Percentiles rank a stretch among this genome's conserved stretches.
phyloP scores from a whole-genome alignment of 2,329 filamentous ascomycete species.

The Cladosporium sp. region DNA sequence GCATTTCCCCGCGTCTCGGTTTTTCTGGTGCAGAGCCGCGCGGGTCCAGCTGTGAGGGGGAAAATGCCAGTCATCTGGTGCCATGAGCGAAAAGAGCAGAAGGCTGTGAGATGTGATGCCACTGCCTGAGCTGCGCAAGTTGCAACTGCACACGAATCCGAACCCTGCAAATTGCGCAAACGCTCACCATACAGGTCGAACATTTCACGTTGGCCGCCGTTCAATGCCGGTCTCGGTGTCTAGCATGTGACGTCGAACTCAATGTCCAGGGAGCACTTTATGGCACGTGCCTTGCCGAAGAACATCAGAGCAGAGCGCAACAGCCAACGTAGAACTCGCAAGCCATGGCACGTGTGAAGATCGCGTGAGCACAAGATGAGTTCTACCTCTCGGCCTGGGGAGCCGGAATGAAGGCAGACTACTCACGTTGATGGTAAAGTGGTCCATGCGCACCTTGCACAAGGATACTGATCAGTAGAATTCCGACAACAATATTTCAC shows the following conservation, averaged over 20 bases:
- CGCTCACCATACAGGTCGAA: background rate
- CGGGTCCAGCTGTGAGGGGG: background rate
- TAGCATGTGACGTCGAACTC: constrained; percentile 4
- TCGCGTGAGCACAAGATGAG: background rate
- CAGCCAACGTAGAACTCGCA: background rate
- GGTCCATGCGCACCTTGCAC: no score
- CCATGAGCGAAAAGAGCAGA: no score
- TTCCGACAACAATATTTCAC: background rate
- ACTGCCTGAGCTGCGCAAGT: no score
- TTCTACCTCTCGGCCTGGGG: background rate
- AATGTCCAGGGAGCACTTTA: background rate
- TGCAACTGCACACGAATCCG: background rate
- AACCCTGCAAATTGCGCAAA: background rate
- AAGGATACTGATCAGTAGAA: no score
- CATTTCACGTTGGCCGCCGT: background rate
- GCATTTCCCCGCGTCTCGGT: background rate
- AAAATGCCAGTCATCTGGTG: background rate
- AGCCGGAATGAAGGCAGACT: background rate
- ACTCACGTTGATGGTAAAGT: no score
- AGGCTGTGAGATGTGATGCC: no score
- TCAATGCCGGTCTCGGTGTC: background rate
- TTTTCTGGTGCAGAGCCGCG: constrained; percentile 3
- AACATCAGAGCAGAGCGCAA: background rate
- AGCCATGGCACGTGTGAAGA: background rate
- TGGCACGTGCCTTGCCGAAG: constrained; percentile 10